These are phyloP conservation scores for Cajanus cajan DNA, from an alignment of 306 rosid species.

Conservation along the genomic window DNA sequence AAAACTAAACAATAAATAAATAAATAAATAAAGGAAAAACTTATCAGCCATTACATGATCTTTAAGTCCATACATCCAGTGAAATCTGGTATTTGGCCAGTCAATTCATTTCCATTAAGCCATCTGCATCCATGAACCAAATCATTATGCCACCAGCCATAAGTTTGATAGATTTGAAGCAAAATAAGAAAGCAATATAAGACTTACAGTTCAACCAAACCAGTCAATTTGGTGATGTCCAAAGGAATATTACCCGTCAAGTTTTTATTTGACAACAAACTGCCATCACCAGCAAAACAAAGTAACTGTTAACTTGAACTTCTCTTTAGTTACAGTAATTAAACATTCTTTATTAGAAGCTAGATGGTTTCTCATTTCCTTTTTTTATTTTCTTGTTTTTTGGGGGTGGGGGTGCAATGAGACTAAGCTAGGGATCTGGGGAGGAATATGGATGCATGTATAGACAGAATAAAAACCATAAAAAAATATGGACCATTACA, in stretches of 20 bases:
- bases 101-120: slow-evolving; percentile 51
- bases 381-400: background rate
- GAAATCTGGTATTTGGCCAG: slow-evolving; percentile 85
- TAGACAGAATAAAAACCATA: slow-evolving; percentile 19
- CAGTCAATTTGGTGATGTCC: slow-evolving; percentile 65
- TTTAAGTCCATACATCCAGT: slow-evolving; percentile 71
- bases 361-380: background rate
- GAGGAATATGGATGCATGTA: background rate
- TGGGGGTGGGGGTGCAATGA: background rate
- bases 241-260: slow-evolving; percentile 80
- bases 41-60: slow-evolving; percentile 66
- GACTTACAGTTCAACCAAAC: slow-evolving; percentile 87
- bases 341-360: slow-evolving; percentile 3
- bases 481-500: slow-evolving; percentile 49
- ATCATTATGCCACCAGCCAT: slow-evolving; percentile 3
- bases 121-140: slow-evolving; percentile 35
- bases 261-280: slow-evolving; percentile 67
- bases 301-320: slow-evolving; percentile 23
- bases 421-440: background rate
- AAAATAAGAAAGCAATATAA: slow-evolving; percentile 25
- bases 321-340: background rate
- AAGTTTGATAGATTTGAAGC: slow-evolving; percentile 24
- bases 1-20: background rate
- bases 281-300: slow-evolving; percentile 47
- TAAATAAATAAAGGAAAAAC: slow-evolving; percentile 14